Evolutionary conservation across 257 asterid species (phyloP), one percentile per base, ranked within the genome.

Genomic region (Lantana camara): DNA sequence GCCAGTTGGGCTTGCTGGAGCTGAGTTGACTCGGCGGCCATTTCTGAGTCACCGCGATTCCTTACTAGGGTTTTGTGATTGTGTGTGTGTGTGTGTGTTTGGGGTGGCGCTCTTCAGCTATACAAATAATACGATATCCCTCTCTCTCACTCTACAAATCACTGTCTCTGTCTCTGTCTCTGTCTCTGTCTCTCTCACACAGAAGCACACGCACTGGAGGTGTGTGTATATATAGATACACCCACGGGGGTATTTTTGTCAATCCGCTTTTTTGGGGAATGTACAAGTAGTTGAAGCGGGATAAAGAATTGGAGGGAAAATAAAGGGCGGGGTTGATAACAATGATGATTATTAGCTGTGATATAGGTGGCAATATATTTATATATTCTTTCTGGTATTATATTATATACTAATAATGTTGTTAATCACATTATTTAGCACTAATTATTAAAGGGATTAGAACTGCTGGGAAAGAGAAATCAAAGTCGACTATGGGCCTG

Each of bases 21-120:
- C 81, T 84, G 96, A 78, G 91, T 77, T 40, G 91, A 85, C 80
- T 77, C 92, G 83, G 91, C 82, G 63, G 78, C 87, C 96, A 88
- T 82, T 70, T 52, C 66, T 69, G 77, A 35, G 73, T 74, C 75
- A 27, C 56, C 21, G 68, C 67, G 70, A 32, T 19, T 57, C 53
- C 7, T 27, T 56, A 51, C 74, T 84, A 79, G 85, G 96, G 89
- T 80, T 85, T 87, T n/a, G n/a, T n/a, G n/a, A n/a, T 72, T 70
- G 34, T 17, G 60, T 42, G 54, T 42, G 21, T 44, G 19, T 44
- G 11, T 24, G 38, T 44, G 66, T 12, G 20, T 14, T 46, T 13
- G 62, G 37, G 73, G 70, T 53, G 78, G 76, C 78, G 78, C 69
- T 45, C 47, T 23, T n/a, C n/a, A n/a, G 30, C 30, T 11, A 4